phyloP scores from a whole-genome alignment of 23 red algal species.

The Agarophyton chilense region DNA sequence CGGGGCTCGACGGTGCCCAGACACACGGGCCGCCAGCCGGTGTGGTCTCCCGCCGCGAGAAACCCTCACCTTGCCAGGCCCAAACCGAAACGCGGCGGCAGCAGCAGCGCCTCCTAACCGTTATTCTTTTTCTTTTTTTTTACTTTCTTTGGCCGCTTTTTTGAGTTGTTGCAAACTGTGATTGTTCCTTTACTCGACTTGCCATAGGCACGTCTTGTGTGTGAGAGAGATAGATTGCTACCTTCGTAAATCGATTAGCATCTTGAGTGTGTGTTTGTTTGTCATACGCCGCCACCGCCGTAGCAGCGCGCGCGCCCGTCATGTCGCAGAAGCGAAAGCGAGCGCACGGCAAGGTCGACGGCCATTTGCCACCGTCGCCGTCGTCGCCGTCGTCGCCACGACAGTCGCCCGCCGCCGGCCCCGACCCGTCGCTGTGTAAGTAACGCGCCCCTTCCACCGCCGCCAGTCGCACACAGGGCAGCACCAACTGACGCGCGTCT shows the following conservation, averaged over 20 bases:
- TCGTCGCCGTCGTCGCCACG: neutral
- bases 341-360: neutral
- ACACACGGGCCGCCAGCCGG: neutral
- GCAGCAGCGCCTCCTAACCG: neutral
- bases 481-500: too few relatives aligned
- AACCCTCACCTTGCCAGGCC: neutral
- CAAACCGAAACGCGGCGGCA: neutral
- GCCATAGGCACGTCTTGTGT: too few relatives aligned
- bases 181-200: too few relatives aligned
- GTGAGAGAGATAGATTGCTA: too few relatives aligned
- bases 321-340: neutral
- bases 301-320: neutral
- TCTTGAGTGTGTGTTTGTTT: too few relatives aligned
- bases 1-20: constrained; percentile 7
- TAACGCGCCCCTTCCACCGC: too few relatives aligned
- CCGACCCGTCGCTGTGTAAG: too few relatives aligned
- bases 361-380: neutral
- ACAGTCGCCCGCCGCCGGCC: neutral
- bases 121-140: neutral
- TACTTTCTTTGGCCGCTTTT: neutral
- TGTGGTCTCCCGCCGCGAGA: constrained; percentile 8
- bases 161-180: too few relatives aligned
- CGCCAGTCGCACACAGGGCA: too few relatives aligned
- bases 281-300: too few relatives aligned
- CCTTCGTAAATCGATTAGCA: too few relatives aligned